phyloP scores from a whole-genome alignment of 495 filamentous ascomycete genomes.

The Letharia lupina region DNA sequence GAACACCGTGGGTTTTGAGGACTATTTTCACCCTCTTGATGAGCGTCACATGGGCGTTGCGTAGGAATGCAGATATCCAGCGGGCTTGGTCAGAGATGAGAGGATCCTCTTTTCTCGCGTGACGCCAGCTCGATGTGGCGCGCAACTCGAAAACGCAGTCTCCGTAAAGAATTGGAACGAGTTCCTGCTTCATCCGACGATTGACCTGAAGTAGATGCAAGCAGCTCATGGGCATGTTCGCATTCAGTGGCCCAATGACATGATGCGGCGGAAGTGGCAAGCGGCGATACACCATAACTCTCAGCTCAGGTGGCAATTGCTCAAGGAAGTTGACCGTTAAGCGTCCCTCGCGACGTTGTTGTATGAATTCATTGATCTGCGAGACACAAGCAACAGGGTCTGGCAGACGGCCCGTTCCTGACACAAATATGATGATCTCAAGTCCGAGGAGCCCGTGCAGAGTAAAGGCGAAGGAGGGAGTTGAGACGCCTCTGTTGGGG shows the following conservation, averaged over 20 bases:
- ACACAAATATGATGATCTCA: neutral
- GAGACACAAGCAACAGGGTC: neutral
- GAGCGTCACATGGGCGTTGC: neutral
- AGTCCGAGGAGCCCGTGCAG: neutral
- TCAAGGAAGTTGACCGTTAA: neutral
- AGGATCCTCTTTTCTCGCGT: neutral
- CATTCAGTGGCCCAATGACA: neutral
- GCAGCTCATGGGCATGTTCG: neutral
- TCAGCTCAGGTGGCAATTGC: neutral
- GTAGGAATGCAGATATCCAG: neutral
- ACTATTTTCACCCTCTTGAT: conserved; percentile 4
- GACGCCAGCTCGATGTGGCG: neutral
- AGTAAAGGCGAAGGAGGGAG: neutral
- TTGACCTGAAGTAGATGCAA: neutral
- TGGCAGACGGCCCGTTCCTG: neutral
- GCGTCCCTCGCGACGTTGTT: neutral
- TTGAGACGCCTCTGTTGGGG: neutral
- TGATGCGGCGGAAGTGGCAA: neutral
- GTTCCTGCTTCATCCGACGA: neutral
- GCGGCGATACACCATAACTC: neutral
- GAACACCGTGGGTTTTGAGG: neutral
- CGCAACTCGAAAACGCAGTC: neutral
- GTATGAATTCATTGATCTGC: neutral
- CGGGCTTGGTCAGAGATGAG: neutral
- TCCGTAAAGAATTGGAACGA: neutral